Evolutionary conservation across 495 filamentous ascomycete genomes (phyloP).

Genomic region (Aspergillus avenaceus): DNA sequence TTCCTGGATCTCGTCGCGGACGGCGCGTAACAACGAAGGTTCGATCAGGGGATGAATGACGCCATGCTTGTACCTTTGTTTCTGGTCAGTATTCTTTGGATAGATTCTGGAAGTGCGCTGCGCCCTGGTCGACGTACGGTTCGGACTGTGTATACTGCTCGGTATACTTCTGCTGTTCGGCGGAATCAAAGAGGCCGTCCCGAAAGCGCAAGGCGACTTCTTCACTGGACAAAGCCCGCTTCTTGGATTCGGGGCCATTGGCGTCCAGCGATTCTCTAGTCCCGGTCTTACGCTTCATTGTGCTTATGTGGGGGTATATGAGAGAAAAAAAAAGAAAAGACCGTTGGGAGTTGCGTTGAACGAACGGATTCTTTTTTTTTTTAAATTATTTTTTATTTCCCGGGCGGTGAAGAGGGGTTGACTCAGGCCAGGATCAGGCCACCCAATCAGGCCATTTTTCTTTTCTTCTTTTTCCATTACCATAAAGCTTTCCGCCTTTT

Average conservation of each 20-base stretch:
- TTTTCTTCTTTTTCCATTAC: too few relatives aligned
- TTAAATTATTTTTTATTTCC: conserved; percentile 1
- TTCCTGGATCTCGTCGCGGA: conserved; percentile 82
- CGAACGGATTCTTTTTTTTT: conserved; percentile 6
- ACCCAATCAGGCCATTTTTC: conserved; percentile 18
- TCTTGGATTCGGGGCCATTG: conserved; percentile 47
- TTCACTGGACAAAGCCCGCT: conserved; percentile 47
- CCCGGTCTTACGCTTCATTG: conserved; percentile 57
- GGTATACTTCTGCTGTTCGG: conserved; percentile 63
- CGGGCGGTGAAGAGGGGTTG: conserved; percentile 16
- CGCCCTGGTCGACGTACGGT: conserved; percentile 49
- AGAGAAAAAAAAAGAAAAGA: background rate
- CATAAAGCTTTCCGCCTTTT: too few relatives aligned
- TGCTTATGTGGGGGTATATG: conserved; percentile 7
- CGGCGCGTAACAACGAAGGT: conserved; percentile 73
- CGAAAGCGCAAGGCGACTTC: conserved; percentile 57
- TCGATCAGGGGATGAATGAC: conserved; percentile 80
- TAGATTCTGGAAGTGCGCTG: background rate
- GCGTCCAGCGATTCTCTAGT: conserved; percentile 24
- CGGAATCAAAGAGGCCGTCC: conserved; percentile 68
- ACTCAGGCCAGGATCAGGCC: conserved; percentile 14
- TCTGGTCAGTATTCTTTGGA: conserved; percentile 3
- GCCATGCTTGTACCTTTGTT: conserved; percentile 73
- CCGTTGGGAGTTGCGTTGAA: background rate
- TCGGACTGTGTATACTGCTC: conserved; percentile 64